Evolutionary conservation across 345 rosid species (phyloP).

Genomic region (Litchi chinensis): DNA sequence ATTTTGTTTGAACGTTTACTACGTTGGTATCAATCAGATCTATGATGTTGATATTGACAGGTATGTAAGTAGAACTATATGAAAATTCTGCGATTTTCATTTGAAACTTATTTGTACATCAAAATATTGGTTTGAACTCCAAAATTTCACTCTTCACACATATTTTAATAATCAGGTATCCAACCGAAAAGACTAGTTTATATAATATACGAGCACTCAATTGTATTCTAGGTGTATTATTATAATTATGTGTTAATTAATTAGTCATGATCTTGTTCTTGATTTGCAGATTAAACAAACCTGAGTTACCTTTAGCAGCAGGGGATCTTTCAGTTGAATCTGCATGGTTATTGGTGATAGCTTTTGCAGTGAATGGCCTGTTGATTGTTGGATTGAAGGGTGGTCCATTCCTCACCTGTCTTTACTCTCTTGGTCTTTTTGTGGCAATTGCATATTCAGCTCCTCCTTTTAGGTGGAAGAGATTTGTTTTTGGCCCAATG

Average conservation of each 20-base stretch:
- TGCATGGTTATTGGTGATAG: conserved; percentile 85
- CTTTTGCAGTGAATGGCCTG: conserved; percentile 75
- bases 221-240: too few relatives aligned
- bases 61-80: conserved; percentile 41
- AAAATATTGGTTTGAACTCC: too few relatives aligned
- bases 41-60: conserved; percentile 93
- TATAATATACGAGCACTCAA: too few relatives aligned
- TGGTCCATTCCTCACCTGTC: conserved; percentile 77
- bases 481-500: conserved; percentile 67
- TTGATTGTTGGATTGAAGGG: conserved; percentile 71
- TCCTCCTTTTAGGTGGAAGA: conserved; percentile 93
- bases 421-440: conserved; percentile 81
- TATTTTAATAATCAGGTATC: neutral
- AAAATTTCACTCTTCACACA: too few relatives aligned
- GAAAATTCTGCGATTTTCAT: neutral
- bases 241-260: neutral
- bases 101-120: neutral
- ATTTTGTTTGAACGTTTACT: conserved; percentile 88
- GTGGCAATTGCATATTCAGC: conserved; percentile 94
- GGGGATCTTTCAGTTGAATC: conserved; percentile 92
- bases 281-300: conserved; percentile 87
- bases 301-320: conserved; percentile 96
- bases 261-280: conserved; percentile 4
- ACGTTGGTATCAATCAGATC: conserved; percentile 98
- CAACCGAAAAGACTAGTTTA: too few relatives aligned